A percentile compares a stretch with the other conserved stretches of the same genome.
phyloP scores from a whole-genome alignment of 2,329 filamentous ascomycete genomes.

The Ascomycota sp. region DNA sequence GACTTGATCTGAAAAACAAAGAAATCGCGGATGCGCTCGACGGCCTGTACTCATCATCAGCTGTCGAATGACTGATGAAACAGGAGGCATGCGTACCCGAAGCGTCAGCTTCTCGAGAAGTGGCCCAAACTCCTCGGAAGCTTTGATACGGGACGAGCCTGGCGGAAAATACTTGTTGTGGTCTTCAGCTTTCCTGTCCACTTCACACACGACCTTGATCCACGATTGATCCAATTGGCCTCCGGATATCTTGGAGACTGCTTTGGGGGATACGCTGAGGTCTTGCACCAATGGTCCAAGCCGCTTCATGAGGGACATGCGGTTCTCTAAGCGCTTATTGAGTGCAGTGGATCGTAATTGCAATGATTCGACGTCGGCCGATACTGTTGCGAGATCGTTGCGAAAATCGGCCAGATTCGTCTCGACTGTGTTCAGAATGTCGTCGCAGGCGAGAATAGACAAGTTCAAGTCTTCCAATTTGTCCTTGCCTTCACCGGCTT shows the following conservation, averaged over 20 bases:
- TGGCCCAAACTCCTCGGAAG: conserved; percentile 62
- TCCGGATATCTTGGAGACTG: conserved; percentile 69
- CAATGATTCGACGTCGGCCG: conserved; percentile 81
- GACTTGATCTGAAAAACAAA: conserved; percentile 88
- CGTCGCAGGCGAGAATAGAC: conserved; percentile 76
- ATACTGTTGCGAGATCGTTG: conserved; percentile 75
- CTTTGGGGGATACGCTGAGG: conserved; percentile 62
- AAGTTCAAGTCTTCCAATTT: conserved; percentile 79
- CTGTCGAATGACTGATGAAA: conserved; percentile 1
- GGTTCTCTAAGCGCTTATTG: conserved; percentile 68
- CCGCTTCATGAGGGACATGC: conserved; percentile 70
- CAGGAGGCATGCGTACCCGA: conserved; percentile 29
- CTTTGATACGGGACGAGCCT: conserved; percentile 43
- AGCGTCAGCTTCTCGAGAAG: conserved; percentile 63
- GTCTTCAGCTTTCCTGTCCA: conserved; percentile 54
- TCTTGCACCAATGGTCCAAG: conserved; percentile 80
- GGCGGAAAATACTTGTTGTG: conserved; percentile 42
- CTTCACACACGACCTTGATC: conserved; percentile 59
- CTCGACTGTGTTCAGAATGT: conserved; percentile 82
- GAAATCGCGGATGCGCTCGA: conserved; percentile 84
- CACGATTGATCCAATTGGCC: conserved; percentile 78
- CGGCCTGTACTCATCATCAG: conserved; percentile 28
- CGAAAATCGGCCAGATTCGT: conserved; percentile 81
- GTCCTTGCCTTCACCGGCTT: conserved; percentile 57
- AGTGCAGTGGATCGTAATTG: conserved; percentile 68